Percentiles rank a stretch among this genome's conserved stretches.
phyloP scores from a whole-genome alignment of 768 basidiomycete genomes.

The Pilatotrama ljubarskyi region DNA sequence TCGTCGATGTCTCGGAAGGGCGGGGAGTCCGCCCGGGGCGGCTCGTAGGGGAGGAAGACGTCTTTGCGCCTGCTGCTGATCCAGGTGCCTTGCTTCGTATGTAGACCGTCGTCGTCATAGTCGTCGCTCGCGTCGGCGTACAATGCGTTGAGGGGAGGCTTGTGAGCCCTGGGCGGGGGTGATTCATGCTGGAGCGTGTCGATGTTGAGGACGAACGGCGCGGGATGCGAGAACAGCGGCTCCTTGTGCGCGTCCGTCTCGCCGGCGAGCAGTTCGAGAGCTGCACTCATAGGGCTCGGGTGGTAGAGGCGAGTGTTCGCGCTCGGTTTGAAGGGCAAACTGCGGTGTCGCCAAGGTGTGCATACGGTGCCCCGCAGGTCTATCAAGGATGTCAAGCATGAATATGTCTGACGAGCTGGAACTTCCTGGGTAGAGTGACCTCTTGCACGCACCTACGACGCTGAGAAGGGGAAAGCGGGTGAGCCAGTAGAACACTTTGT shows the following conservation, averaged over 20 bases:
- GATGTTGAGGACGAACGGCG: slow-evolving; percentile 36
- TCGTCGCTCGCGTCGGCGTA: neutral
- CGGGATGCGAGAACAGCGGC: slow-evolving; percentile 36
- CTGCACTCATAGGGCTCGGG: slow-evolving; percentile 15
- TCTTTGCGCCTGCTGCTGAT: slow-evolving; percentile 1
- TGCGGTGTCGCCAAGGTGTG: neutral
- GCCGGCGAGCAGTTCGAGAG: slow-evolving; percentile 7
- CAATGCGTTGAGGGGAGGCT: neutral
- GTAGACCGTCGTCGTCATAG: neutral
- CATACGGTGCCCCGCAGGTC: slow-evolving; percentile 35
- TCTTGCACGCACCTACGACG: slow-evolving; percentile 51
- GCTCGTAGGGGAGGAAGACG: slow-evolving; percentile 9
- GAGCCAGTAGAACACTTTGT: slow-evolving; percentile 44
- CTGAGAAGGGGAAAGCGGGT: slow-evolving; percentile 56
- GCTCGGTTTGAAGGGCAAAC: slow-evolving; percentile 13
- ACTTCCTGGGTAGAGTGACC: neutral
- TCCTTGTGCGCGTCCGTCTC: neutral
- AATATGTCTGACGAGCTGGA: no score
- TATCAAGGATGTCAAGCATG: slow-evolving; percentile 1
- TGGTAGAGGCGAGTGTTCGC: slow-evolving; percentile 20
- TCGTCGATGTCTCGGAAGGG: no score
- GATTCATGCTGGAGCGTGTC: slow-evolving; percentile 28
- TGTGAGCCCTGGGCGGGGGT: neutral
- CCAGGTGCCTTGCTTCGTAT: neutral
- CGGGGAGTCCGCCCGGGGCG: neutral